phyloP scores from a whole-genome alignment of 23 red algal species.

The Agarophyton chilense region DNA sequence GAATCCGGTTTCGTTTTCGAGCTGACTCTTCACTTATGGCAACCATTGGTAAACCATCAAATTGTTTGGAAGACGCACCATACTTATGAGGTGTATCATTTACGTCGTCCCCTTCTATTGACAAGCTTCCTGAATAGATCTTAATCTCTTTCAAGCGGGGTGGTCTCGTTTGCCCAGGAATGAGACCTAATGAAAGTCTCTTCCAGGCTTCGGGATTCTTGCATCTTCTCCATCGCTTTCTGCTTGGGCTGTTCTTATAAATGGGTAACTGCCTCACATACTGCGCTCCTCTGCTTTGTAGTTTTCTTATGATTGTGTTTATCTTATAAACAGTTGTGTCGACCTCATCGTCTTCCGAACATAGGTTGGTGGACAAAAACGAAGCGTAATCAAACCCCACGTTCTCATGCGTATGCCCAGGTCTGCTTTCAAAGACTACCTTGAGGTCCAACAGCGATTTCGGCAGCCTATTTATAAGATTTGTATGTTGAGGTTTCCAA shows the following conservation, averaged over 20 bases:
- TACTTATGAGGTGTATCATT: not conserved
- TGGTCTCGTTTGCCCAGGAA: slow-evolving; percentile 36
- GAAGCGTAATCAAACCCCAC: not conserved
- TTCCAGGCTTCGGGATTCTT: slow-evolving; percentile 14
- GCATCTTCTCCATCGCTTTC: slow-evolving; percentile 25
- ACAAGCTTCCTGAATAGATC: not conserved
- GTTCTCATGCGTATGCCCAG: not conserved
- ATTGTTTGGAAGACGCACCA: not conserved
- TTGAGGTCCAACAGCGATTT: not conserved
- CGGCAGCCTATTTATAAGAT: not conserved
- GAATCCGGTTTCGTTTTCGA: not conserved
- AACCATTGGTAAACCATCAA: not conserved
- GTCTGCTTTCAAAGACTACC: not conserved
- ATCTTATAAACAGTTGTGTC: not conserved
- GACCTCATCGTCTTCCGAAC: not conserved
- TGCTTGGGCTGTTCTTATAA: not conserved
- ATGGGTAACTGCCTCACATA: not conserved
- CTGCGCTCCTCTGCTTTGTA: not conserved
- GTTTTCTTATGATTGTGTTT: not conserved
- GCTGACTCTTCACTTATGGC: not conserved
- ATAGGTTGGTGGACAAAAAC: not conserved
- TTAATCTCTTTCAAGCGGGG: not conserved
- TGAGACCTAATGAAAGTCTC: slow-evolving; percentile 10
- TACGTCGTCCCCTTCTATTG: not conserved
- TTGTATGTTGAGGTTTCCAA: slow-evolving; percentile 54